A percentile compares a stretch with the other conserved stretches of the same genome.
Conservation (phyloP, 139 green algal genomes). For the Chlorella sorokiniana region DNA sequence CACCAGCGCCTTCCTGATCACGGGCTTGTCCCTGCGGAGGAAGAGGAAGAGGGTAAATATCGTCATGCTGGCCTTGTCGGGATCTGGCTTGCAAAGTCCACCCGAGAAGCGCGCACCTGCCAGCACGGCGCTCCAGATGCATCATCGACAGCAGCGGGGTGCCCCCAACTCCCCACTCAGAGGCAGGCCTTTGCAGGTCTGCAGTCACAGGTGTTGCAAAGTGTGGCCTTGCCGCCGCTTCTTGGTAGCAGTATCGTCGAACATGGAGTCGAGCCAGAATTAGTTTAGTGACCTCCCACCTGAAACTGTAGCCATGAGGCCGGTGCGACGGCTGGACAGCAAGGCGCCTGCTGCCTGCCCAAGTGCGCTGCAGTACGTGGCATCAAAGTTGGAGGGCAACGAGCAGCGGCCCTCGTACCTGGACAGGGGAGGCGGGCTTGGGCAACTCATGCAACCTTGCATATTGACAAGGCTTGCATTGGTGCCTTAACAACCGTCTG, state of each 20-base stretch:
- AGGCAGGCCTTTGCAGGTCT: background rate
- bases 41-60: too few relatives aligned
- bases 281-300: background rate
- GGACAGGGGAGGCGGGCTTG: background rate
- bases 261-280: background rate
- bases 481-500: background rate
- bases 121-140: slow-evolving; percentile 56
- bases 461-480: background rate
- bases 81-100: too few relatives aligned
- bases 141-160: slow-evolving; percentile 64
- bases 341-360: slow-evolving; percentile 58
- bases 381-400: slow-evolving; percentile 74
- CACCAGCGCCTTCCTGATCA: slow-evolving; percentile 67
- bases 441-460: background rate
- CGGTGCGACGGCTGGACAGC: slow-evolving; percentile 44
- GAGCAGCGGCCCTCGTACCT: slow-evolving; percentile 69
- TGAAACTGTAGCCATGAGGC: slow-evolving; percentile 65
- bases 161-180: slow-evolving; percentile 64
- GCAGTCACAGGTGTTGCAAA: background rate
- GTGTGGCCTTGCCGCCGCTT: background rate
- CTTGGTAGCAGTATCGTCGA: background rate
- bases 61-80: too few relatives aligned
- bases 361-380: slow-evolving; percentile 66
- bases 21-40: slow-evolving; percentile 39
- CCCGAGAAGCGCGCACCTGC: slow-evolving; percentile 24